These are phyloP conservation scores for Solanum sejunctum DNA, from an alignment of 257 asterid genomes.

Conservation along the genomic window DNA sequence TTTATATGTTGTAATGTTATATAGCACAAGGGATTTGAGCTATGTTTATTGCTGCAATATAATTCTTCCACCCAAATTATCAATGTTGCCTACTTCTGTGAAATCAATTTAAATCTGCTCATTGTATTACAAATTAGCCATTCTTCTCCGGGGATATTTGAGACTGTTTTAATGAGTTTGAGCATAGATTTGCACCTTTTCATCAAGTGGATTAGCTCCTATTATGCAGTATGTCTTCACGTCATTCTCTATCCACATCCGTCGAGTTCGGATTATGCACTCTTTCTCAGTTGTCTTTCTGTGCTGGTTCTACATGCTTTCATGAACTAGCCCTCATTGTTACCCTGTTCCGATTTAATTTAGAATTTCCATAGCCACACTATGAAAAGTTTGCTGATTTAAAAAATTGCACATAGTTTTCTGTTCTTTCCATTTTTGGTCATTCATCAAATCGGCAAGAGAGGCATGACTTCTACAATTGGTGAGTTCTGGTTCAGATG, in stretches of 20 bases:
- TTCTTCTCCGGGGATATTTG: too few species aligned
- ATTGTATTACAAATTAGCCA: too few species aligned
- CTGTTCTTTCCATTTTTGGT: background rate
- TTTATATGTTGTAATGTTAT: too few species aligned
- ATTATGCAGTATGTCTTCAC: conserved; percentile 1
- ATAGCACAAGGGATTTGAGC: too few species aligned
- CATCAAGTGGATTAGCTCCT: too few species aligned
- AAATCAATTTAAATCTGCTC: too few species aligned
- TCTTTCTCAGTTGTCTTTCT: conserved; percentile 90
- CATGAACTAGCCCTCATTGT: conserved; percentile 31
- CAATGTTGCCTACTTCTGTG: too few species aligned
- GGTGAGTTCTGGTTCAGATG: conserved; percentile 27
- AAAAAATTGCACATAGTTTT: background rate
- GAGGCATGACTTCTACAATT: conserved; percentile 30
- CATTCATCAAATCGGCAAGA: background rate
- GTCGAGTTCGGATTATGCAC: conserved; percentile 59
- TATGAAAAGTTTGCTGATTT: background rate
- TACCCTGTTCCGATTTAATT: background rate
- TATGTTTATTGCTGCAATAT: too few species aligned
- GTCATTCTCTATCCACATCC: conserved; percentile 26
- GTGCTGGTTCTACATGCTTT: conserved; percentile 73
- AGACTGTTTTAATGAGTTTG: too few species aligned
- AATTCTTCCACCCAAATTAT: too few species aligned
- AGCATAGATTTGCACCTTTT: too few species aligned
- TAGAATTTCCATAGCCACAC: background rate